phyloP scores from a whole-genome alignment of 2,329 filamentous ascomycete species.

The Ilyonectria destructans region DNA sequence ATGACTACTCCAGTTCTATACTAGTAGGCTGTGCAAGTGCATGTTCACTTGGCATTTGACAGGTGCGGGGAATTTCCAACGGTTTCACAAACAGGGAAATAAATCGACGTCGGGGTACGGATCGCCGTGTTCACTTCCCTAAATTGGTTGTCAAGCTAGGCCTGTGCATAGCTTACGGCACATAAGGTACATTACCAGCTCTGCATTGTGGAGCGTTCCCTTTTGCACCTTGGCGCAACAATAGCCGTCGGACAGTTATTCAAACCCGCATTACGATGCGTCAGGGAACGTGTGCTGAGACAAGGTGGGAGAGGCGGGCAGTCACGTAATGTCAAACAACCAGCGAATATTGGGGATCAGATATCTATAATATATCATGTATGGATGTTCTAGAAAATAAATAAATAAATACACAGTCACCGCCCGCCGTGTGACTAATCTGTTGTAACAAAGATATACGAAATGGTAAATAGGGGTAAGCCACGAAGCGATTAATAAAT shows the following conservation, averaged over 20 bases:
- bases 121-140: not conserved
- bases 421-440: not conserved
- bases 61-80: conserved; percentile 4
- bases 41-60: not conserved
- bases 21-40: not conserved
- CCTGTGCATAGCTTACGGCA: too few relatives aligned
- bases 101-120: not conserved
- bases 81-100: not conserved
- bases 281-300: not conserved
- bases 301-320: too few relatives aligned
- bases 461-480: not conserved
- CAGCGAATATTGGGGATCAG: not conserved
- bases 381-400: not conserved
- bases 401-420: not conserved
- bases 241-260: not conserved
- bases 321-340: not conserved
- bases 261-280: not conserved
- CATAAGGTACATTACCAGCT: too few relatives aligned
- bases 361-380: not conserved
- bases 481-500: not conserved
- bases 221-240: too few relatives aligned
- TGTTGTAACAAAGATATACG: not conserved
- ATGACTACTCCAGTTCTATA: too few relatives aligned
- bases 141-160: not conserved
- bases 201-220: too few relatives aligned